These are phyloP conservation scores for Globisporangium rhizosaccharum DNA, from an alignment of 352 stramenopile species.

Conservation along the genomic window DNA sequence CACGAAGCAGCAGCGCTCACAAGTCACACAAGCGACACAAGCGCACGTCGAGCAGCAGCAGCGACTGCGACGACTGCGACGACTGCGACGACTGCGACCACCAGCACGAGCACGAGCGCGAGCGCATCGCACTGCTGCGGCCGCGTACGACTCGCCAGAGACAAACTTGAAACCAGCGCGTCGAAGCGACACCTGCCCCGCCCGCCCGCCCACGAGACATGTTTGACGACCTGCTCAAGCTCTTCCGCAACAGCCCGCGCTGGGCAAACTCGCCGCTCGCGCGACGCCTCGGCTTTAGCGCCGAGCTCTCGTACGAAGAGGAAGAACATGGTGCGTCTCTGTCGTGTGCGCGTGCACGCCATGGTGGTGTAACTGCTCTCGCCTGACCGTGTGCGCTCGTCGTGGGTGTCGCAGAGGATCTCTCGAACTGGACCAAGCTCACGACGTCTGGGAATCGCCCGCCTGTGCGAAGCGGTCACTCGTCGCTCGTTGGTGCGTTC, in stretches of 20 bases:
- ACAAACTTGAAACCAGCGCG: slow-evolving; percentile 9
- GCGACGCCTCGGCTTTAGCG: slow-evolving; percentile 58
- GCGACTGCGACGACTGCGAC: not conserved
- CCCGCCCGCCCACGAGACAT: slow-evolving; percentile 16
- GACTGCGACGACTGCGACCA: no score
- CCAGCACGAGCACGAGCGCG: no score
- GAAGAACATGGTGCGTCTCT: slow-evolving; percentile 33
- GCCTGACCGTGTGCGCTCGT: not conserved
- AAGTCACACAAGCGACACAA: no score
- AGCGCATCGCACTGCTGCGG: no score
- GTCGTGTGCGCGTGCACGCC: not conserved
- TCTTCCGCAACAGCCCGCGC: slow-evolving; percentile 75
- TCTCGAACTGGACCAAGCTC: slow-evolving; percentile 75
- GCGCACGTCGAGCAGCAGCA: no score
- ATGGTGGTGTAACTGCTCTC: slow-evolving; percentile 2
- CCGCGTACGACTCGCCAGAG: not conserved
- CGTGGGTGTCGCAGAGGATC: slow-evolving; percentile 23
- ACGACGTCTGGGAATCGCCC: slow-evolving; percentile 60
- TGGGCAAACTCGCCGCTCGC: slow-evolving; percentile 76
- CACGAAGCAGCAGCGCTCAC: no score
- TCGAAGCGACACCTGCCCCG: slow-evolving; percentile 3
- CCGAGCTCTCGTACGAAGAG: slow-evolving; percentile 58
- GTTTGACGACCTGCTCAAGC: slow-evolving; percentile 74
- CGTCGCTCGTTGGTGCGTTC: slow-evolving; percentile 63
- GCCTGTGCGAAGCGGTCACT: slow-evolving; percentile 72